Conservation (phyloP, 1,139 yeast species). For the Debaryomycetaceae sp. region DNA sequence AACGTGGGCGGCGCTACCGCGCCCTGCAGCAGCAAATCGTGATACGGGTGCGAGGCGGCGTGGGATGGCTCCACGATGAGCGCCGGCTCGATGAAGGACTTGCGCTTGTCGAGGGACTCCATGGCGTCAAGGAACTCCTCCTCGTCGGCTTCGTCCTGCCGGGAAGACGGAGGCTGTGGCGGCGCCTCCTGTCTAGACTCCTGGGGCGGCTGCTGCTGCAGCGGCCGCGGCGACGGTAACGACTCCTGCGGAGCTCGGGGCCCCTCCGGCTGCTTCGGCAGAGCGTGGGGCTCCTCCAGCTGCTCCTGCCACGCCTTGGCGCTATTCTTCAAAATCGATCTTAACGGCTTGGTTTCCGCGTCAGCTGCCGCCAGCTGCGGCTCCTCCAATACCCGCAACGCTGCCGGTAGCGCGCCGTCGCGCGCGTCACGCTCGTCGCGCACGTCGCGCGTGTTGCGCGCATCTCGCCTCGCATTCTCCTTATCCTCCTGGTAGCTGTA, state of each 20-base stretch:
- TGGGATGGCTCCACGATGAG: neutral
- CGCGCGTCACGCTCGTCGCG: neutral
- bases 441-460: too few relatives aligned
- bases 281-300: too few relatives aligned
- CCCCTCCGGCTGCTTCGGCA: conserved; percentile 9
- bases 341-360: conserved; percentile 20
- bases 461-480: conserved; percentile 1
- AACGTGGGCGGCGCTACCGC: conserved; percentile 4
- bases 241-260: conserved; percentile 4
- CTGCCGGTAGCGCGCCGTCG: neutral
- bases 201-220: neutral
- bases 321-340: conserved; percentile 33
- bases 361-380: neutral
- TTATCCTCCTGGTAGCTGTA: conserved; percentile 28
- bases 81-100: conserved; percentile 4
- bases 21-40: conserved; percentile 4
- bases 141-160: conserved; percentile 2
- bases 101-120: conserved; percentile 6
- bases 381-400: neutral
- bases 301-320: conserved; percentile 4
- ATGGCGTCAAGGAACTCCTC: conserved; percentile 12
- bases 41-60: conserved; percentile 8
- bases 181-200: too few relatives aligned
- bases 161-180: conserved; percentile 3
- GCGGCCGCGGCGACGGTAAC: conserved; percentile 8